A percentile compares a stretch with the other conserved stretches of the same genome.
These are phyloP conservation scores for Scytalidium lignicola DNA, from an alignment of 2,329 filamentous ascomycete genomes.

Conservation along the genomic window DNA sequence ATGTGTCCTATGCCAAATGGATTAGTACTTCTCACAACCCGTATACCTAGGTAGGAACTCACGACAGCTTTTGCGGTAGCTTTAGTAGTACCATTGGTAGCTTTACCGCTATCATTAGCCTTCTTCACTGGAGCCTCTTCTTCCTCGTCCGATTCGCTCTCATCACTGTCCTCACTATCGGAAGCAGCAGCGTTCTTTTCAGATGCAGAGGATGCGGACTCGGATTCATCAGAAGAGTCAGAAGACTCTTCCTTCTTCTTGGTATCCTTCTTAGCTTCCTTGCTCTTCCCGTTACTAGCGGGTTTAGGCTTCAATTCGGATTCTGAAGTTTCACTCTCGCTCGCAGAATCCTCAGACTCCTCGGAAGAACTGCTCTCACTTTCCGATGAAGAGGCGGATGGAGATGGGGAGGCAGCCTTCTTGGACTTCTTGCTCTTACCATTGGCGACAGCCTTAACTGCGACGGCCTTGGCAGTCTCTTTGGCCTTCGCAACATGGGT, in stretches of 20 bases:
- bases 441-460: conserved; percentile 32
- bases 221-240: background rate
- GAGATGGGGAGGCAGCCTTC: conserved; percentile 40
- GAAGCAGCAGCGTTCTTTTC: conserved; percentile 11
- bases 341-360: conserved; percentile 12
- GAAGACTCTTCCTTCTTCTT: background rate
- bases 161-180: conserved; percentile 29
- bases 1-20: conserved; percentile 2
- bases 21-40: background rate
- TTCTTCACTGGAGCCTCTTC: conserved; percentile 15
- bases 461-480: conserved; percentile 56
- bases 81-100: conserved; percentile 5
- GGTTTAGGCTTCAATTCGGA: too few relatives aligned
- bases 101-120: conserved; percentile 18
- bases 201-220: conserved; percentile 23
- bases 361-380: conserved; percentile 24
- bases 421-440: conserved; percentile 39
- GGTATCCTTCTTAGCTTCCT: too few relatives aligned
- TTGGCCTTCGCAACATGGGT: conserved; percentile 63
- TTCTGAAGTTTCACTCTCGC: background rate
- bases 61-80: conserved; percentile 19
- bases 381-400: conserved; percentile 25
- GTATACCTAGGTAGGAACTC: conserved; percentile 7
- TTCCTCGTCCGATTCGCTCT: conserved; percentile 23
- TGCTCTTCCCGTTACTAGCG: too few relatives aligned